Conservation (phyloP, 176 grass and related monocot genomes). For the Oryza australiensis region DNA sequence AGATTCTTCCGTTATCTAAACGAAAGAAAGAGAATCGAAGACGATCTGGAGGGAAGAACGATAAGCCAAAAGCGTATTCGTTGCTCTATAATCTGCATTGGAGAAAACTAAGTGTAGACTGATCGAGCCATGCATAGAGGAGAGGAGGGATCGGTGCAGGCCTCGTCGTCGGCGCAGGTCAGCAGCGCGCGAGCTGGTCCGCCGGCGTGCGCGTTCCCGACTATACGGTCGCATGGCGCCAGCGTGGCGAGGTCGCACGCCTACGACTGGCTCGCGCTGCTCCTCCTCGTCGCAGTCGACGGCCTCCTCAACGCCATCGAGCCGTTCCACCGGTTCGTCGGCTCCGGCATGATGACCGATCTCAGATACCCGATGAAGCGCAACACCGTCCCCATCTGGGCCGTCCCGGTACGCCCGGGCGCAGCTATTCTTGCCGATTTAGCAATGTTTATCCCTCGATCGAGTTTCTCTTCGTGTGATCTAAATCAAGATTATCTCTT, state of each 20-base stretch:
- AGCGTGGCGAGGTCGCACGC: slow-evolving; percentile 39
- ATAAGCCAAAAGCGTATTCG: too few species aligned
- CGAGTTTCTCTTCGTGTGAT: background rate
- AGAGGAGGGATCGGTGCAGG: background rate
- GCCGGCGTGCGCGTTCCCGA: background rate
- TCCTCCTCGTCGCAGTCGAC: slow-evolving; percentile 34
- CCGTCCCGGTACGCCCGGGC: slow-evolving; percentile 54
- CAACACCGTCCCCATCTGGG: slow-evolving; percentile 79
- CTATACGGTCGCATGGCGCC: slow-evolving; percentile 30
- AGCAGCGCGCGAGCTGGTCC: background rate
- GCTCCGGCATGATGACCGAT: slow-evolving; percentile 65
- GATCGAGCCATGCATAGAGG: too few species aligned
- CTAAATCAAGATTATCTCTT: background rate
- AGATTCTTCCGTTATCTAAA: too few species aligned
- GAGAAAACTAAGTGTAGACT: too few species aligned
- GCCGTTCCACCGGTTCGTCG: slow-evolving; percentile 81
- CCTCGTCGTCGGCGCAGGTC: background rate
- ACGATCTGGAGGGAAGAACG: too few species aligned
- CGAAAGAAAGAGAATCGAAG: too few species aligned
- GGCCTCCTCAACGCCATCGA: slow-evolving; percentile 64
- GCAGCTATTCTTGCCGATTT: too few species aligned
- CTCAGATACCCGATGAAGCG: slow-evolving; percentile 64
- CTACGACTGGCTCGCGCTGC: slow-evolving; percentile 62
- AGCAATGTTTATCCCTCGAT: too few species aligned
- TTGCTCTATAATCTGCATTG: too few species aligned